Evolutionary conservation across 768 basidiomycete genomes (phyloP), one percentile per base, ranked within the genome.

Genomic region (Amanita thiersii): DNA sequence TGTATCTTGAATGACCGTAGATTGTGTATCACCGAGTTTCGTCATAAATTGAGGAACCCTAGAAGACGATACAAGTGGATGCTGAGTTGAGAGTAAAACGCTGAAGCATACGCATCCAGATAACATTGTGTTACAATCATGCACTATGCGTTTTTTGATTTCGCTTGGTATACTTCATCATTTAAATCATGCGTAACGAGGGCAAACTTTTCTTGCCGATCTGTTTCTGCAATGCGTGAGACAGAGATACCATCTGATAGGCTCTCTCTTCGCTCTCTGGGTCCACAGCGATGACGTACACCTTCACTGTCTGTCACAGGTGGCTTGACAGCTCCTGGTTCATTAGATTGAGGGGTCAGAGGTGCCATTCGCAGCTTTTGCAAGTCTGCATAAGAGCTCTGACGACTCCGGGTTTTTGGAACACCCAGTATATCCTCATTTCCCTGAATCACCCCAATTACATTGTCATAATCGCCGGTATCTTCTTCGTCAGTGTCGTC

Each of bases 401-500:
- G 76, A 14, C 77, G 75, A 57, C 77, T 85, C 37, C 74, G 73
- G 19, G 66, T 58, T 52, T 74, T 77, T 50, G 56, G 59, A 38
- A 55, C 43, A 46, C 30, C 56, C 51, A 47, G 49, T 54, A 54
- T 60, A 39, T 74, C 73, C 41, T 76, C 76, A 40, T 73, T 66
- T 7, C 61, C 51, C 14, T 71, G 70, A 40, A 90, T 60, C 47
- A 80, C 68, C 7, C 79, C 75, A 36, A 90, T 72, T 35, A 92
- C 85, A 60, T 93, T 78, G 57, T 94, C 91, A 57, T 93, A 93
- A 61, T 94, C 91, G 29, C 88, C 90, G 36, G 77, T 74, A 38
- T 89, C 88, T 54, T 92, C 89, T 19, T 89, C 86, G 51, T 92
- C 91, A 10, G 84, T 81, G 35, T 76, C 79, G 37, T 84, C 80